Evolutionary conservation across 2,329 filamentous ascomycete genomes (phyloP).

Genomic region (Neonectria sp.): DNA sequence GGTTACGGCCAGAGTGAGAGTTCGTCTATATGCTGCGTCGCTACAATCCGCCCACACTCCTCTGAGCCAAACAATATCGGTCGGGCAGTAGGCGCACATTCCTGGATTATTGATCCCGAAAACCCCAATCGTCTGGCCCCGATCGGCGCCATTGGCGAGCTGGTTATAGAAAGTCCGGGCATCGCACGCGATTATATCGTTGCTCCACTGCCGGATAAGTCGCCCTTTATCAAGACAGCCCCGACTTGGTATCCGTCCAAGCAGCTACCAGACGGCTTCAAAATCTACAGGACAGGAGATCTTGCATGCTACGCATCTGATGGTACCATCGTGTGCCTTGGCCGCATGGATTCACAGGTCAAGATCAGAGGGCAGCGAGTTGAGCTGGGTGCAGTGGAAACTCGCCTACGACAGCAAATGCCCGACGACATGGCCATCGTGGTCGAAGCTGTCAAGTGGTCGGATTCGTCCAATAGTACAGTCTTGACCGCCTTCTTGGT

Average conservation of each 20-base stretch:
- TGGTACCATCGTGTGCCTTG: constrained; percentile 60
- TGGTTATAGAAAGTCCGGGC: constrained; percentile 40
- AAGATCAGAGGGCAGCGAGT: constrained; percentile 71
- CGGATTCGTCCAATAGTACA: constrained; percentile 7
- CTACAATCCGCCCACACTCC: background rate
- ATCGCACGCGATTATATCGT: constrained; percentile 37
- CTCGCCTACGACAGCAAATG: constrained; percentile 6
- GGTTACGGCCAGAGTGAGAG: constrained; percentile 55
- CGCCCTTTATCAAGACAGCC: constrained; percentile 4
- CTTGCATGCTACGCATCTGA: constrained; percentile 59
- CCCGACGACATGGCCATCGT: constrained; percentile 14
- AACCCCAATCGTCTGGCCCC: constrained; percentile 20
- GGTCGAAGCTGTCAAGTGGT: constrained; percentile 19
- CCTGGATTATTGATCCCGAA: constrained; percentile 34
- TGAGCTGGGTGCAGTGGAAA: constrained; percentile 56
- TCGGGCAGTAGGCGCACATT: constrained; percentile 10
- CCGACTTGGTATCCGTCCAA: constrained; percentile 8
- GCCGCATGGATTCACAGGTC: constrained; percentile 70
- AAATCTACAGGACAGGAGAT: constrained; percentile 65
- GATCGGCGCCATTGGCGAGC: constrained; percentile 37
- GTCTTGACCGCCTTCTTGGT: background rate
- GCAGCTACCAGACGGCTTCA: background rate
- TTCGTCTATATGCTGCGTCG: constrained; percentile 24
- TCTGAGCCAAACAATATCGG: constrained; percentile 34
- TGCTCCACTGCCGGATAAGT: background rate